phyloP scores from a whole-genome alignment of 2,329 filamentous ascomycete species.

The Arthrinium puccinioides region DNA sequence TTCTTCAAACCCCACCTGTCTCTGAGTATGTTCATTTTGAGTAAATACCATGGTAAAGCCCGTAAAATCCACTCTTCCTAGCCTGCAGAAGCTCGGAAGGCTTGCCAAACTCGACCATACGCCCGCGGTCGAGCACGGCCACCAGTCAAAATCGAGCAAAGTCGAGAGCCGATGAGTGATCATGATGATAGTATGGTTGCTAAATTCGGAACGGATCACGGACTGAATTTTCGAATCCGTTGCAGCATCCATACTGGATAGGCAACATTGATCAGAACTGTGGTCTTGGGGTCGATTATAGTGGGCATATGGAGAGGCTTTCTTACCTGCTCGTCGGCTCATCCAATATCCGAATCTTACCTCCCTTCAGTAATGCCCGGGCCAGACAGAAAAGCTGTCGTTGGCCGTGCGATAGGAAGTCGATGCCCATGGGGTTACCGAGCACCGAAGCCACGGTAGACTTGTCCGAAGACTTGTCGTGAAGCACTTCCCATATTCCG shows the following conservation, averaged over 20 bases:
- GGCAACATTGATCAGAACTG: too few species aligned
- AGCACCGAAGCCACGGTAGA: not conserved
- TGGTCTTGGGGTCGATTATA: too few species aligned
- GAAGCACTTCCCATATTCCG: not conserved
- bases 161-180: slow-evolving; percentile 25
- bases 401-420: slow-evolving; percentile 3
- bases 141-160: slow-evolving; percentile 26
- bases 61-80: too few species aligned
- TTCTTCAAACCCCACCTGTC: too few species aligned
- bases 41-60: too few species aligned
- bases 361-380: slow-evolving; percentile 2
- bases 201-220: slow-evolving; percentile 9
- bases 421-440: slow-evolving; percentile 1
- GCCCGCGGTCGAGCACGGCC: slow-evolving; percentile 20
- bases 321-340: slow-evolving; percentile 8
- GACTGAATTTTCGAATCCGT: slow-evolving; percentile 5
- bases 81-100: slow-evolving; percentile 9
- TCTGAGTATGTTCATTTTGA: too few species aligned
- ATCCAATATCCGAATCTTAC: slow-evolving; percentile 6
- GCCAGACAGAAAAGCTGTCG: slow-evolving; percentile 6
- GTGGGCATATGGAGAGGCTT: not conserved
- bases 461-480: not conserved
- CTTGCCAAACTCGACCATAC: slow-evolving; percentile 19
- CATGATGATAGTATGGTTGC: slow-evolving; percentile 23
- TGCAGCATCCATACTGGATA: slow-evolving; percentile 3